Conservation (phyloP, 2,329 filamentous ascomycete genomes). For the Ophiostoma montium region DNA sequence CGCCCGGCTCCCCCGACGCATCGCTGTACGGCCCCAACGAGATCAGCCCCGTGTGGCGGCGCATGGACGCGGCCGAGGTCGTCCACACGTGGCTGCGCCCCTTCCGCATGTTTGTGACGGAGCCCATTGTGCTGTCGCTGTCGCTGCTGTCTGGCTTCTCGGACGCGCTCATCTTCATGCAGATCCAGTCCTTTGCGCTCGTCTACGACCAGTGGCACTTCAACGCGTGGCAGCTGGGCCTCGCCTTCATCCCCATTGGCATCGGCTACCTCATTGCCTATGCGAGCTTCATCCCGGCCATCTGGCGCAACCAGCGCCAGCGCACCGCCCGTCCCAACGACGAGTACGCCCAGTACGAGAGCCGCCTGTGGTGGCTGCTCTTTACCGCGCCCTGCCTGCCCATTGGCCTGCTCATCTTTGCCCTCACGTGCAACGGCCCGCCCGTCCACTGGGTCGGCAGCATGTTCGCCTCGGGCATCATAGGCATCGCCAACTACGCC, state of each 20-base stretch:
- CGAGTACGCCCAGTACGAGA: slow-evolving; percentile 54
- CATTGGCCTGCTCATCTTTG: slow-evolving; percentile 56
- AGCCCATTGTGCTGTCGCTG: slow-evolving; percentile 58
- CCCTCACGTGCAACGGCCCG: slow-evolving; percentile 51
- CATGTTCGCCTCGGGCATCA: slow-evolving; percentile 48
- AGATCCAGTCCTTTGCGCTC: slow-evolving; percentile 54
- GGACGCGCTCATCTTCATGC: slow-evolving; percentile 66
- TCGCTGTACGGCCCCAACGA: slow-evolving; percentile 58
- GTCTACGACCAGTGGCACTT: slow-evolving; percentile 59
- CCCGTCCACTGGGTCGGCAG: slow-evolving; percentile 53
- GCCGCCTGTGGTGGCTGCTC: slow-evolving; percentile 50
- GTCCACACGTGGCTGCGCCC: slow-evolving; percentile 45
- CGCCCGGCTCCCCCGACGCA: slow-evolving; percentile 28
- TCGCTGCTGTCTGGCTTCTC: slow-evolving; percentile 60
- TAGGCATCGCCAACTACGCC: slow-evolving; percentile 59
- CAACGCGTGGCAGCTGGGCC: slow-evolving; percentile 36
- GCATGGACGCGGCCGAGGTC: slow-evolving; percentile 45
- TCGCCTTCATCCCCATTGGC: slow-evolving; percentile 52
- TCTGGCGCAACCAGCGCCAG: slow-evolving; percentile 37
- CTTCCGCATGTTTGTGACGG: slow-evolving; percentile 59
- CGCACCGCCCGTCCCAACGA: slow-evolving; percentile 34
- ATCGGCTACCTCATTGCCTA: slow-evolving; percentile 53
- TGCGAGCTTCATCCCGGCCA: slow-evolving; percentile 42
- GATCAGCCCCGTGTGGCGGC: slow-evolving; percentile 43
- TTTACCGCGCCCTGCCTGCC: slow-evolving; percentile 46